Base-by-base conservation (phyloP, 164 flowering plant genomes). In the Litsea cubeba region DNA sequence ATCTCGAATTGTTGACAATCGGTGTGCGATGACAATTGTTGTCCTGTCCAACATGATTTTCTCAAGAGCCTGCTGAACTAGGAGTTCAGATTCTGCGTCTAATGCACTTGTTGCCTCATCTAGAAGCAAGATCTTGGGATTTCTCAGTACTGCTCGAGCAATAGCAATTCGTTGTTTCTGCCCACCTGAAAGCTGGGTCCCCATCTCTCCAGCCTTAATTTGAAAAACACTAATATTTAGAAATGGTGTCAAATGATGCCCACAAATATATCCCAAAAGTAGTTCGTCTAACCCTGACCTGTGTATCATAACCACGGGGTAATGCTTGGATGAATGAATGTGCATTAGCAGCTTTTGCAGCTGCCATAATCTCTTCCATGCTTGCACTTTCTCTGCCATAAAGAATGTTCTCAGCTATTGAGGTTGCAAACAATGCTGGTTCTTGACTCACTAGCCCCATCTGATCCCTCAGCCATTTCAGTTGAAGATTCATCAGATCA, bases 401-500 rank as follows among this genome's bases (percentile, higher is more conserved):
- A 69, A 86, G 71, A 72, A 92, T 90, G 73, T 92, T 92, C 64
- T 71, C 86, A 32, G 84, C 83, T 79, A 92, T 88, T 6, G 87
- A 79, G 28, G 90, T 87, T 23, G 88, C 90, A 80, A 92, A 92
- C 63, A 92, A 72, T 35, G 89, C 89, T 51, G 97, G 97, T 76
- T 91, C 97, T 82, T 92, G 97, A 78, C 89, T 88, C 35, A 92
- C 97, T 76, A 92, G 78, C 12, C 97, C 97, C 82, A 92, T 89
- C 75, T 89, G 92, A 73, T 82, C 81, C 69, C 97, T 84, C 74
- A 92, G 81, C 95, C 95, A 92, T 77, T 84, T 92, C 66, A 90
- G 62, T 71, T 84, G 82, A 10, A 92, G 84, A 74, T 12, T 72
- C 75, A 78, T 84, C 58, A 92, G 28, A 72, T 88, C 89, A 82